These are phyloP conservation scores for Citrus reticulata DNA, from an alignment of 345 rosid species.

Conservation along the genomic window DNA sequence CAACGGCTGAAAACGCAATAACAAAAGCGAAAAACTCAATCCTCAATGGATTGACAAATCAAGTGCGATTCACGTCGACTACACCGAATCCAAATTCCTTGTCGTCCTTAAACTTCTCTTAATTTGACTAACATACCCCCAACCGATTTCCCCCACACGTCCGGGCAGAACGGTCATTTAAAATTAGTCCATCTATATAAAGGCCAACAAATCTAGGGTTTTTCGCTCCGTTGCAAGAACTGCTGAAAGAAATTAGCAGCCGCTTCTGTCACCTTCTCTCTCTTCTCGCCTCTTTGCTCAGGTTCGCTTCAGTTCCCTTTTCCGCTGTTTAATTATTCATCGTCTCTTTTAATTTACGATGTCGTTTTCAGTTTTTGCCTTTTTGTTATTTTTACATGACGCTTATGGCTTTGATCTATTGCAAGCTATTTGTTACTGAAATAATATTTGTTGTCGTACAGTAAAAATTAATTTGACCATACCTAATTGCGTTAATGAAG, in stretches of 20 bases:
- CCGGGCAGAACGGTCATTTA: conserved; percentile 6
- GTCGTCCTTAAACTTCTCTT: neutral
- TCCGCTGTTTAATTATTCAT: neutral
- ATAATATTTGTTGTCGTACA: neutral
- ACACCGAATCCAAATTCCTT: neutral
- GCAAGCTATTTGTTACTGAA: neutral
- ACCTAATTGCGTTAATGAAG: too few relatives aligned
- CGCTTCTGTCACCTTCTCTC: neutral
- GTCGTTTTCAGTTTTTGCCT: neutral
- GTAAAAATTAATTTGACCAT: too few relatives aligned
- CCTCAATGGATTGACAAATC: neutral
- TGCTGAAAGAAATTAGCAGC: neutral
- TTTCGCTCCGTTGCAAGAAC: neutral
- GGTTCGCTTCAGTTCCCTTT: neutral
- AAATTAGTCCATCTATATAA: neutral
- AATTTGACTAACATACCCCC: neutral
- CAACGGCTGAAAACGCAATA: neutral
- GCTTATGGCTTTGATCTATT: neutral
- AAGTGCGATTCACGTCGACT: neutral
- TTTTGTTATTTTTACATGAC: neutral
- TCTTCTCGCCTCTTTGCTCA: neutral
- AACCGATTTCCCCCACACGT: fast-evolving
- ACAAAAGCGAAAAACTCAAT: neutral
- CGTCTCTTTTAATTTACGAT: neutral
- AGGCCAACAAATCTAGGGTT: neutral